phyloP scores from a whole-genome alignment of 1,139 yeast species.

The Hansenula sp. region DNA sequence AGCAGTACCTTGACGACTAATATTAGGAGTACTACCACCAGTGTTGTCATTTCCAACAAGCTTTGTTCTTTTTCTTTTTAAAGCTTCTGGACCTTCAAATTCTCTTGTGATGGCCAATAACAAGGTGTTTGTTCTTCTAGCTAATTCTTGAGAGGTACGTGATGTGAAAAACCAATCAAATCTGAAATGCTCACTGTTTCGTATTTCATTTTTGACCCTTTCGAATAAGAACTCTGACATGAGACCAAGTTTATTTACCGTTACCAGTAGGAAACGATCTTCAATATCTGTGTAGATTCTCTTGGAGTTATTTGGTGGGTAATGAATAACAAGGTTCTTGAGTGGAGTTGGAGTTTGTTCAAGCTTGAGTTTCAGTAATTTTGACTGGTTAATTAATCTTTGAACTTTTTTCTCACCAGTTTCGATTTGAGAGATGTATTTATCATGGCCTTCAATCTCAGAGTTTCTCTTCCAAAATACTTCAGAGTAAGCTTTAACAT shows the following conservation, averaged over 20 bases:
- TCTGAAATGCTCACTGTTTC: conserved; percentile 66
- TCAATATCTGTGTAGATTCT: conserved; percentile 80
- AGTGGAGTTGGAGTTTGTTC: conserved; percentile 63
- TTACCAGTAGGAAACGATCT: conserved; percentile 74
- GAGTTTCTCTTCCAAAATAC: conserved; percentile 73
- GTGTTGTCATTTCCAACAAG: conserved; percentile 2
- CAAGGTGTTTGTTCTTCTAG: conserved; percentile 77
- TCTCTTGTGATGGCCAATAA: conserved; percentile 78
- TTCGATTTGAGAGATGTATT: conserved; percentile 81
- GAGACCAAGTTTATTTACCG: conserved; percentile 75
- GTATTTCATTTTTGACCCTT: conserved; percentile 70
- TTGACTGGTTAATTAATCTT: conserved; percentile 61
- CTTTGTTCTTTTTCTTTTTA: conserved; percentile 31
- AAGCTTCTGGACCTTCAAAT: conserved; percentile 59
- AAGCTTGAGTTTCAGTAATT: conserved; percentile 59
- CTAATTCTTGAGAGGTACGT: conserved; percentile 78
- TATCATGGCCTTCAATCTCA: conserved; percentile 81
- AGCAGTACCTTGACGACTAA: conserved; percentile 7
- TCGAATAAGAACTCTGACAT: conserved; percentile 69
- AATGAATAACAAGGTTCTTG: conserved; percentile 68
- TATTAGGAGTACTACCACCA: neutral
- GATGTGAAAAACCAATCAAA: conserved; percentile 91
- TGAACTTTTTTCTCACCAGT: conserved; percentile 79
- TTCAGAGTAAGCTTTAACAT: conserved; percentile 61
- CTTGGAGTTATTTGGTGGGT: conserved; percentile 92